phyloP scores from a whole-genome alignment of 495 filamentous ascomycete species.

The Talaromyces borbonicus region DNA sequence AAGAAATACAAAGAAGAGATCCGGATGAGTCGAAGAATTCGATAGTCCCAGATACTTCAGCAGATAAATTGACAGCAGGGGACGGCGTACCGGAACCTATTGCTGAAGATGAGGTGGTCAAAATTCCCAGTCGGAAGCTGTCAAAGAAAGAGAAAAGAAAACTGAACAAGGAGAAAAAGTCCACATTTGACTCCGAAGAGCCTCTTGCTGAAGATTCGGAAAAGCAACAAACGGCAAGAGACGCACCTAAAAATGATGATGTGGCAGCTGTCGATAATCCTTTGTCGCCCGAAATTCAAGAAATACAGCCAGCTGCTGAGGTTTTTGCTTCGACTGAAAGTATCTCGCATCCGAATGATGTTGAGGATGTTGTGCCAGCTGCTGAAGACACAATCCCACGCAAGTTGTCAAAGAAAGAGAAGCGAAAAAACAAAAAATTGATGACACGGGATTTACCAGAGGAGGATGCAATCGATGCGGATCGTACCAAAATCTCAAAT shows the following conservation, averaged over 20 bases:
- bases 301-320: not conserved
- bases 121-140: slow-evolving; percentile 17
- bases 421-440: slow-evolving; percentile 13
- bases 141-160: slow-evolving; percentile 37
- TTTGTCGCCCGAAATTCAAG: no score
- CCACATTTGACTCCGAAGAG: not conserved
- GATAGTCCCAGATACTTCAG: no score
- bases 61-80: slow-evolving; percentile 12
- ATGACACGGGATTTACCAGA: slow-evolving; percentile 6
- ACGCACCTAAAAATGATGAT: slow-evolving; percentile 5
- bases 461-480: not conserved
- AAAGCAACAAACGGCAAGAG: not conserved
- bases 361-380: slow-evolving; percentile 40
- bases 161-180: slow-evolving; percentile 22
- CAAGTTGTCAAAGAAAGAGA: slow-evolving; percentile 46
- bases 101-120: no score
- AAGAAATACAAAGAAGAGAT: slow-evolving; percentile 15
- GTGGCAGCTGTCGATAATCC: not conserved
- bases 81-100: slow-evolving; percentile 13
- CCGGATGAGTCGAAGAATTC: no score
- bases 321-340: not conserved
- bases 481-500: not conserved
- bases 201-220: not conserved
- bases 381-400: slow-evolving; percentile 75
- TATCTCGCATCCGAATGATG: not conserved